A percentile compares a stretch with the other conserved stretches of the same genome.
phyloP scores from a whole-genome alignment of 2,329 filamentous ascomycete genomes.

The Aspergillus latus region DNA sequence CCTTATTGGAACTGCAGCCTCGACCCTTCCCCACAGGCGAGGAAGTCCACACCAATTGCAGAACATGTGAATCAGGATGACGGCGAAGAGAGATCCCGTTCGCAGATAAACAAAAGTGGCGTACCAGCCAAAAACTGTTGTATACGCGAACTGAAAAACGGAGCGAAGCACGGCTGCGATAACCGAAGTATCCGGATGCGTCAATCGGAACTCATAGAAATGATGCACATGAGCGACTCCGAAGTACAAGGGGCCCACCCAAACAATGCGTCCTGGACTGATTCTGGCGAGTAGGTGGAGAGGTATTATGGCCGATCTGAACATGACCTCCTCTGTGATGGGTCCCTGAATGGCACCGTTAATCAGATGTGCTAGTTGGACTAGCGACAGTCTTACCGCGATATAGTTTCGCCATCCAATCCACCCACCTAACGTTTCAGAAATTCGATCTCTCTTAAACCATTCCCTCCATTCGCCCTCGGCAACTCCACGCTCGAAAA shows the following conservation, averaged over 20 bases:
- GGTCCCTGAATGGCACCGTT: constrained; percentile 61
- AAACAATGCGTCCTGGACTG: constrained; percentile 62
- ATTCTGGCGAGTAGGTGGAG: constrained; percentile 72
- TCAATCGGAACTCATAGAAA: constrained; percentile 88
- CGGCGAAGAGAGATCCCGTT: constrained; percentile 75
- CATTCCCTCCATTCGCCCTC: constrained; percentile 69
- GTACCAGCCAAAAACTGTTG: constrained; percentile 89
- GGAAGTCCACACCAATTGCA: constrained; percentile 93
- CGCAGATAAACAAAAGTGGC: constrained; percentile 85
- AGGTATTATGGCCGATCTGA: constrained; percentile 81
- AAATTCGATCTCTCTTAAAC: constrained; percentile 56
- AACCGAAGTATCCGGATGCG: constrained; percentile 68
- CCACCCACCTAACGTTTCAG: constrained; percentile 68
- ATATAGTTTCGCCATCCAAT: constrained; percentile 83
- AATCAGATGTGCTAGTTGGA: constrained; percentile 15
- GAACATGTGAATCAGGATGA: constrained; percentile 76
- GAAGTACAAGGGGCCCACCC: constrained; percentile 84
- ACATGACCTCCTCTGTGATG: constrained; percentile 88
- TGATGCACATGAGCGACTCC: constrained; percentile 93
- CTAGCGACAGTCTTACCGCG: constrained; percentile 59
- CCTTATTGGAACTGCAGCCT: constrained; percentile 48
- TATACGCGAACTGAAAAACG: constrained; percentile 83
- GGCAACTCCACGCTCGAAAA: constrained; percentile 76
- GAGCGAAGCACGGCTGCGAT: constrained; percentile 67
- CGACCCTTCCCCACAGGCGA: constrained; percentile 76